Evolutionary conservation across 2,329 filamentous ascomycete genomes (phyloP).

Genomic region (Fusarium aywerte): DNA sequence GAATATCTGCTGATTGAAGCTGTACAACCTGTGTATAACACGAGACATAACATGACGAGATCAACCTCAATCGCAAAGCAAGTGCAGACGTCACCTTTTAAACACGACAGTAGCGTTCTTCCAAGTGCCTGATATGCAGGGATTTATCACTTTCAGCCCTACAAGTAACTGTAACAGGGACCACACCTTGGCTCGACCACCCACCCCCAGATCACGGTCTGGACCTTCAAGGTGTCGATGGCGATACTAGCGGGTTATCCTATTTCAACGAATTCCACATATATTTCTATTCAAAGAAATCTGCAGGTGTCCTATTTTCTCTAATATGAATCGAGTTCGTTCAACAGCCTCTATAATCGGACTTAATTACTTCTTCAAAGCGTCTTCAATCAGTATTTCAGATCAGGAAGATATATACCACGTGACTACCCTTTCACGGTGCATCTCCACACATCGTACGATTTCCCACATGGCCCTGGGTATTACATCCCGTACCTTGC

Average conservation of each 20-base stretch:
- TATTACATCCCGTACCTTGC: neutral
- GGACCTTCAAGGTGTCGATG: constrained; percentile 34
- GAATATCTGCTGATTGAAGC: neutral
- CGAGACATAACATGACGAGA: neutral
- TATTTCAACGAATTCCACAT: neutral
- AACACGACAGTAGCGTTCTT: constrained; percentile 32
- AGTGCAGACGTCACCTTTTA: constrained; percentile 23
- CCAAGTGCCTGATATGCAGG: constrained; percentile 39
- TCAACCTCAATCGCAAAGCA: neutral
- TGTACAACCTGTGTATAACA: neutral
- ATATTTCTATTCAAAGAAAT: rapidly evolving
- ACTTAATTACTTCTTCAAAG: neutral
- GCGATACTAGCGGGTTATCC: constrained; percentile 3
- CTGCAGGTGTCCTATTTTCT: neutral
- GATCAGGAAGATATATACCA: neutral
- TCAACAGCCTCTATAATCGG: rapidly evolving
- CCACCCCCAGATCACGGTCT: constrained; percentile 33
- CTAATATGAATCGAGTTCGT: rapidly evolving
- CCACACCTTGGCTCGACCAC: constrained; percentile 32
- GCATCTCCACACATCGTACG: constrained; percentile 43
- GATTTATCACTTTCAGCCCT: constrained; percentile 36
- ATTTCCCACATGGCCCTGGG: constrained; percentile 32
- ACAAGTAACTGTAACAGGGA: constrained; percentile 34
- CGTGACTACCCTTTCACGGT: constrained; percentile 32
- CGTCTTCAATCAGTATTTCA: neutral